These are phyloP conservation scores for Moringa oleifera DNA, from an alignment of 345 rosid genomes.

Conservation along the genomic window DNA sequence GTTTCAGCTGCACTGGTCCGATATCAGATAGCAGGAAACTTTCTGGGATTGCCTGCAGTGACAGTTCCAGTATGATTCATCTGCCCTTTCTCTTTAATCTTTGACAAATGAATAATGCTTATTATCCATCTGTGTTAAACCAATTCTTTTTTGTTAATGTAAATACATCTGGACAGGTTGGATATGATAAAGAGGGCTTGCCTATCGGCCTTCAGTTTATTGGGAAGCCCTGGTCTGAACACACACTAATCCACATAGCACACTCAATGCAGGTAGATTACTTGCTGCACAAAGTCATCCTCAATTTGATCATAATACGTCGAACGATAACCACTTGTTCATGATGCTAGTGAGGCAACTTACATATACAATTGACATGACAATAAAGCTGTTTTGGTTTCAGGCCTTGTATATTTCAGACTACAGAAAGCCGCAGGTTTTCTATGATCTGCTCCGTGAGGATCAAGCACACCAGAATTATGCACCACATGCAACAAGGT, in stretches of 20 bases:
- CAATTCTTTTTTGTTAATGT: background rate
- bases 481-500: background rate
- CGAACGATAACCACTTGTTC: no score
- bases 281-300: no score
- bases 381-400: background rate
- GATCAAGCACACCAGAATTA: background rate
- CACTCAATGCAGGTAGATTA: constrained; percentile 52
- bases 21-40: constrained; percentile 71
- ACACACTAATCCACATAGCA: constrained; percentile 54
- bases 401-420: constrained; percentile 38
- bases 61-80: constrained; percentile 45
- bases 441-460: constrained; percentile 42
- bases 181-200: constrained; percentile 57
- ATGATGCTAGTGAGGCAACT: no score
- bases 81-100: background rate
- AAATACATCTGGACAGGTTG: constrained; percentile 33
- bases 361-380: background rate
- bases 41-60: constrained; percentile 69
- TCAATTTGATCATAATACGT: no score
- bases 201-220: constrained; percentile 74
- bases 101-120: background rate
- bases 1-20: constrained; percentile 66
- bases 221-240: constrained; percentile 77
- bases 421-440: constrained; percentile 43
- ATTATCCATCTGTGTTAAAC: background rate